Evolutionary conservation across 2,329 filamentous ascomycete species (phyloP), one percentile per base, ranked within the genome.

Genomic region (Knoxdaviesia proteae): DNA sequence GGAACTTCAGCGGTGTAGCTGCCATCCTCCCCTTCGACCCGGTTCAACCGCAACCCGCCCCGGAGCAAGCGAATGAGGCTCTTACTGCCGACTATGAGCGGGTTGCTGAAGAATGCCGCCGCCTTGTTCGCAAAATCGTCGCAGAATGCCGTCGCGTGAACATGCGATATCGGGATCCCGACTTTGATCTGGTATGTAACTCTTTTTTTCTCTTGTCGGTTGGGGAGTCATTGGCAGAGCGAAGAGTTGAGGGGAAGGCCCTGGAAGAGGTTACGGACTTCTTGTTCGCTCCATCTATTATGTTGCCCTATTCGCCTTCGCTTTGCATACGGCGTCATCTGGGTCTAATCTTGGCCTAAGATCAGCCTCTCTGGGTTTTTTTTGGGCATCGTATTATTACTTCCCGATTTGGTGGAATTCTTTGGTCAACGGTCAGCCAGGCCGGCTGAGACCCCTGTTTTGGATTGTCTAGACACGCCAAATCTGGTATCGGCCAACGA

Each of bases 81-180:
- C 60, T 79, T 4, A 63, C 60, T 36, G 64, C 65, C 4, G 72
- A 72, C 5, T 81, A 77, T 51, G 69, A 79, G 48, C 66, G 76
- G 39, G 77, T 76, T 0, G 69, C 62, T 1, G 71, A 74, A 20
- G 71, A 77, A 50, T 83, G 78, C 53, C 66, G 64, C 20, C 67
- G 69, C 39, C 80, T 65, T 58, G 79, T 67, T 34, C 59, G 65
- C 39, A 74, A 74, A 53, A 76, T 76, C 46, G 70, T 74, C 40
- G 61, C 68, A 47, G 71, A 75, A 50, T 90, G 84, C 58, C 65
- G 69, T 48, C 67, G 81, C 29, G 67, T 86, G 35, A 92, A 92
- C 51, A 80, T 79, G 55, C 79, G 84, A 52, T 92, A 90, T 54
- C 69, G 80, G 30, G 78, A 82, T 49, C 71, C 73, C 1, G 69